A percentile compares a stretch with the other conserved stretches of the same genome.
Evolutionary conservation across 305 asterid species (phyloP).

Genomic region (Salvia sclarea): DNA sequence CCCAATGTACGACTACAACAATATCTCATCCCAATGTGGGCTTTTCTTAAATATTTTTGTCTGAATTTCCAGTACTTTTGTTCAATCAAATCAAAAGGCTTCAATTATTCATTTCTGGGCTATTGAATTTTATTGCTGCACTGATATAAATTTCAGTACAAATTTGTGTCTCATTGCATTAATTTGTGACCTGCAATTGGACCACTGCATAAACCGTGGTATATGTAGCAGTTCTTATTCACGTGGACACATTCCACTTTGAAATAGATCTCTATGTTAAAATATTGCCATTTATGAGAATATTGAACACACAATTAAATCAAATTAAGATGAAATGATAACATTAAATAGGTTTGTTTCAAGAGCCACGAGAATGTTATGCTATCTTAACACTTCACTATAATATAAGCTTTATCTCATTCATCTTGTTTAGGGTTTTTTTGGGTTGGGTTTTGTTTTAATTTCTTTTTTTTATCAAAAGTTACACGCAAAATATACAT

Average conservation of each 20-base stretch:
- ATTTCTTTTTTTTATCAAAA: too few relatives aligned
- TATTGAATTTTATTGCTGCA: neutral
- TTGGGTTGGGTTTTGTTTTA: too few relatives aligned
- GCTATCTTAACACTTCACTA: too few relatives aligned
- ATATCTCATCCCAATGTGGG: neutral
- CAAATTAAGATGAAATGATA: too few relatives aligned
- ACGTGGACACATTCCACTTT: neutral
- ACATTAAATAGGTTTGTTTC: too few relatives aligned
- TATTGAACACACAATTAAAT: too few relatives aligned
- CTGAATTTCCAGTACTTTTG: neutral
- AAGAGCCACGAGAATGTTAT: too few relatives aligned
- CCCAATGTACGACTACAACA: neutral
- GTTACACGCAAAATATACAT: too few relatives aligned
- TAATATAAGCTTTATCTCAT: too few relatives aligned
- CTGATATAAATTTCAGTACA: neutral
- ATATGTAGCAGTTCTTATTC: neutral
- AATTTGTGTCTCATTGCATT: neutral
- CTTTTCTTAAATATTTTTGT: neutral
- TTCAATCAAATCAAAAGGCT: neutral
- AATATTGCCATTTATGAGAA: neutral
- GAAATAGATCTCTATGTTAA: neutral
- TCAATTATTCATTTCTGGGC: slow-evolving; percentile 7
- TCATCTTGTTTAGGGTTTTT: too few relatives aligned
- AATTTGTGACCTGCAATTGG: neutral
- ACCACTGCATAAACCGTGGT: neutral